These are phyloP conservation scores for Myxozyma mucilagina DNA, from an alignment of 805 yeast species.

Conservation along the genomic window DNA sequence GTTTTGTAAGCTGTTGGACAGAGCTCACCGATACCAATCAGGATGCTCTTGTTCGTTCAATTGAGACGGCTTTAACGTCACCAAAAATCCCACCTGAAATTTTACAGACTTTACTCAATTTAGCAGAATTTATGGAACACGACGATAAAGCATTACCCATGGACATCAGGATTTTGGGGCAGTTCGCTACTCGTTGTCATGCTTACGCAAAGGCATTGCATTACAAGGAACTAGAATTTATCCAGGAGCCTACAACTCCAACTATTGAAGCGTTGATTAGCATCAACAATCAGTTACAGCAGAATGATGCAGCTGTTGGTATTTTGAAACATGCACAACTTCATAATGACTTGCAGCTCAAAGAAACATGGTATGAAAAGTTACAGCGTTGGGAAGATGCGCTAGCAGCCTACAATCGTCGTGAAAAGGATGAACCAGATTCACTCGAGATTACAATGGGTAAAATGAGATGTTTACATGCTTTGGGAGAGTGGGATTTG, in stretches of 20 bases:
- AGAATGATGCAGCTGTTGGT: constrained; percentile 97
- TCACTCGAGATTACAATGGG: constrained; percentile 92
- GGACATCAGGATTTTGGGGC: constrained; percentile 84
- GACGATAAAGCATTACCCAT: constrained; percentile 93
- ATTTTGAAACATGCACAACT: constrained; percentile 90
- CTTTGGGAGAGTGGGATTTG: constrained; percentile 98
- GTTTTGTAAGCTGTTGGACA: constrained; percentile 94
- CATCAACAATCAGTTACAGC: constrained; percentile 92
- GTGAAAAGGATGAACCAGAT: constrained; percentile 56
- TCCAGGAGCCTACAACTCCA: constrained; percentile 87
- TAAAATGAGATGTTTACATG: constrained; percentile 96
- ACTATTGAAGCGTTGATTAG: constrained; percentile 90
- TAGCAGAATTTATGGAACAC: constrained; percentile 97
- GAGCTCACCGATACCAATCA: constrained; percentile 86
- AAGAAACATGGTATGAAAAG: constrained; percentile 97
- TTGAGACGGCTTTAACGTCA: constrained; percentile 84
- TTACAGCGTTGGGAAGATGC: constrained; percentile 99
- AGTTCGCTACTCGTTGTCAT: constrained; percentile 91
- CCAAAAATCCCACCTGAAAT: constrained; percentile 95
- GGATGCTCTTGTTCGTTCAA: constrained; percentile 81
- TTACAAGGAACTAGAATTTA: constrained; percentile 91
- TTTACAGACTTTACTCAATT: constrained; percentile 79
- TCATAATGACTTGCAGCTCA: constrained; percentile 72
- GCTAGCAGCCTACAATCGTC: constrained; percentile 77
- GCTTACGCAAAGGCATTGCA: constrained; percentile 97